Evolutionary conservation across 2,329 filamentous ascomycete species (phyloP), one percentile per base, ranked within the genome.

Genomic region (Grosmannia clavigera): DNA sequence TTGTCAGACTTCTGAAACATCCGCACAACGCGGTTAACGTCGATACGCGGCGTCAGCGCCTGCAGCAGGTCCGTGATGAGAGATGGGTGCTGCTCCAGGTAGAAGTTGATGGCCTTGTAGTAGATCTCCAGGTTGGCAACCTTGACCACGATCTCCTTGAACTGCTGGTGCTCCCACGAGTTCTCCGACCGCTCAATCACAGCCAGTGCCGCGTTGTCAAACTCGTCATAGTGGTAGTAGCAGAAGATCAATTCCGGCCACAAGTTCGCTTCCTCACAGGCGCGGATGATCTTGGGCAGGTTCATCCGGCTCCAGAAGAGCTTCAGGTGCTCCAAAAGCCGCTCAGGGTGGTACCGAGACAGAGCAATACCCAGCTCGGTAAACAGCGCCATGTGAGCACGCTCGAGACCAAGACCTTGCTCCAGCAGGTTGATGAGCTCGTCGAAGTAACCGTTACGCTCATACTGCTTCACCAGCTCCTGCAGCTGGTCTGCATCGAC

Each of bases 1-100:
- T 97, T 96, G 75, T 99, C 94, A 7, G 92, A 96, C 77, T 95
- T 95, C 77, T 96, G 86, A 77, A 99, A 99, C 84, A 99, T 95
- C 73, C 91, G 90, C 63, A 99, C 94, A n/a, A 99, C 94, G 63
- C 95, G 90, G 78, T 96, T 97, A 69, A 97, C 94, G 66, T 99
- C 94, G 65, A 99, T 92, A 62, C 94, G 88, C 55, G 92, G 75
- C n/a, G 94, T 96, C 64, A 99, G 79, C 12, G 84, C 88, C 71
- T 96, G 92, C 60, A 99, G 82, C 38, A 99, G 82, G 70, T 99
- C 94, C n/a, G 94, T 99, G 65, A 99, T 78, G 54, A 99, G 82
- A 14, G 92, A 90, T 40, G 94, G 94, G 72, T 99, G 94, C 75
- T 99, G 90, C 76, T 97, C 90, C 50, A 99, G 84, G 74, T 97